phyloP scores from a whole-genome alignment of 495 filamentous ascomycete genomes.

The Emericellopsis terricola region DNA sequence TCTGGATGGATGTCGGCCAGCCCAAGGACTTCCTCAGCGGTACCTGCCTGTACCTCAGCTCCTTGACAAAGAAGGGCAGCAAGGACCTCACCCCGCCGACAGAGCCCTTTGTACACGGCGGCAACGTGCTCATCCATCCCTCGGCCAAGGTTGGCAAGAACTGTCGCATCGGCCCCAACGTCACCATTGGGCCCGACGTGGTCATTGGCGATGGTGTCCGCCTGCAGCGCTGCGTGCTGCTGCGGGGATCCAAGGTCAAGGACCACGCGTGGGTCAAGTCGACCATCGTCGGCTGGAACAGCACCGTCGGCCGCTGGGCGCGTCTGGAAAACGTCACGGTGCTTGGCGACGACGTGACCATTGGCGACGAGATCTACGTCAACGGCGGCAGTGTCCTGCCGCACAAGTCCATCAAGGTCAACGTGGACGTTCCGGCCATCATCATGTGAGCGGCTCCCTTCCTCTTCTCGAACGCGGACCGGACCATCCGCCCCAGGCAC shows the following conservation, averaged over 20 bases:
- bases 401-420: slow-evolving; percentile 98
- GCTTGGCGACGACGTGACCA: slow-evolving; percentile 96
- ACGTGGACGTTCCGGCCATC: slow-evolving; percentile 83
- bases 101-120: slow-evolving; percentile 75
- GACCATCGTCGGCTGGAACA: slow-evolving; percentile 99
- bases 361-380: slow-evolving; percentile 96
- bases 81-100: slow-evolving; percentile 62
- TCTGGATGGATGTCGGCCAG: slow-evolving; percentile 99
- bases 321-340: slow-evolving; percentile 95
- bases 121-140: slow-evolving; percentile 93
- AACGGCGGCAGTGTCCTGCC: slow-evolving; percentile 93
- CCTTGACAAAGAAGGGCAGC: slow-evolving; percentile 78
- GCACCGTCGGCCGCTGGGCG: slow-evolving; percentile 87
- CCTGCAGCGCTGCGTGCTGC: slow-evolving; percentile 82
- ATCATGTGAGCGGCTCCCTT: slow-evolving; percentile 54
- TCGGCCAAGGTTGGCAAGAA: slow-evolving; percentile 95
- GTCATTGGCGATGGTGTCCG: slow-evolving; percentile 90
- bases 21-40: slow-evolving; percentile 97
- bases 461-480: no score
- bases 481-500: neutral
- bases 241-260: slow-evolving; percentile 84
- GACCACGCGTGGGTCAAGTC: slow-evolving; percentile 99
- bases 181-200: slow-evolving; percentile 89
- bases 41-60: slow-evolving; percentile 92
- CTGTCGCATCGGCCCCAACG: slow-evolving; percentile 96